A percentile compares a stretch with the other conserved stretches of the same genome.
phyloP scores from a whole-genome alignment of 495 filamentous ascomycete species.

The Neurospora tetraspora region DNA sequence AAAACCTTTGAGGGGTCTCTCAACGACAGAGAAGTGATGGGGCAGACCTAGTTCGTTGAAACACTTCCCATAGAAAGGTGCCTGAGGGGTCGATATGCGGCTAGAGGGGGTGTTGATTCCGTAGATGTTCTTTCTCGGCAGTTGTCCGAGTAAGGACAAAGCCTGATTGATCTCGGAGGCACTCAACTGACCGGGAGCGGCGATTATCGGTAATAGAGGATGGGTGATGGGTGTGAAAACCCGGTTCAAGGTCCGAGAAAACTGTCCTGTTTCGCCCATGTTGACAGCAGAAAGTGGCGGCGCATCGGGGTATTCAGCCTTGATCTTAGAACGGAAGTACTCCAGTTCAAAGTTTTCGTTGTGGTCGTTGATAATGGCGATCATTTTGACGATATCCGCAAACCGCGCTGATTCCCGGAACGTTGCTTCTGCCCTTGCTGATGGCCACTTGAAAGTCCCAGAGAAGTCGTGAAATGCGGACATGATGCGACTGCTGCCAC shows the following conservation, averaged over 20 bases:
- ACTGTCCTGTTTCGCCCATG: constrained; percentile 74
- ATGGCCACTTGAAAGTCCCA: constrained; percentile 72
- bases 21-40: constrained; percentile 66
- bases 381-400: constrained; percentile 83
- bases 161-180: constrained; percentile 76
- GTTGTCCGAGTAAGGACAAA: constrained; percentile 65
- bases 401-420: constrained; percentile 62
- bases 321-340: constrained; percentile 73
- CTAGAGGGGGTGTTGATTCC: constrained; percentile 58
- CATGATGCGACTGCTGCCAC: constrained; percentile 71
- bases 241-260: constrained; percentile 70
- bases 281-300: constrained; percentile 74
- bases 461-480: constrained; percentile 83
- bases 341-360: constrained; percentile 82
- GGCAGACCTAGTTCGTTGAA: constrained; percentile 81
- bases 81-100: constrained; percentile 55
- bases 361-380: constrained; percentile 63
- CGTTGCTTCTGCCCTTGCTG: constrained; percentile 53
- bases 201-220: constrained; percentile 71
- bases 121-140: constrained; percentile 70
- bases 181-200: constrained; percentile 73
- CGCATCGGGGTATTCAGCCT: constrained; percentile 47
- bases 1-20: constrained; percentile 53
- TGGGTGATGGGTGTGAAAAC: constrained; percentile 82
- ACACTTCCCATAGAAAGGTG: constrained; percentile 79